A percentile compares a stretch with the other conserved stretches of the same genome.
Evolutionary conservation across 768 basidiomycete genomes (phyloP).

Genomic region (Suillus paluster): DNA sequence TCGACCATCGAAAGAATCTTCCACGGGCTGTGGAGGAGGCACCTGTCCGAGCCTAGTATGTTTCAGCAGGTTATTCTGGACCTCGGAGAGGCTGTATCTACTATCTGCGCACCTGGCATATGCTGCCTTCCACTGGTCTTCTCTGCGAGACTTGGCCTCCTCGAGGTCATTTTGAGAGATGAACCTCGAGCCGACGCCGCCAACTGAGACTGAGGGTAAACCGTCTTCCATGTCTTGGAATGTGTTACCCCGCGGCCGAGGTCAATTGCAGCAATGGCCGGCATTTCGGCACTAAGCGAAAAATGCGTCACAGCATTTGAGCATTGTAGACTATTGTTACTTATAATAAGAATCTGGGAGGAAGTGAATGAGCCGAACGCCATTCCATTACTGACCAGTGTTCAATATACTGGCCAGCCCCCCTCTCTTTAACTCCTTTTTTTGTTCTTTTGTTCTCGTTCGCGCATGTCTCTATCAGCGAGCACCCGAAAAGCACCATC

Average conservation of each 20-base stretch:
- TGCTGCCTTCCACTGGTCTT: conserved; percentile 90
- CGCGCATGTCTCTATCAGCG: conserved; percentile 21
- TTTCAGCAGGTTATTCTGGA: conserved; percentile 3
- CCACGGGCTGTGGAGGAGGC: conserved; percentile 74
- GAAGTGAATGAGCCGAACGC: too few relatives aligned
- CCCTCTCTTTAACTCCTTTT: too few relatives aligned
- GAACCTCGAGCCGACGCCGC: conserved; percentile 82
- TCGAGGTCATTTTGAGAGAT: conserved; percentile 82
- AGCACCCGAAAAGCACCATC: conserved; percentile 19
- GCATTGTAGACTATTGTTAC: neutral
- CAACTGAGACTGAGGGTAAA: conserved; percentile 73
- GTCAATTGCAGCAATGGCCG: neutral
- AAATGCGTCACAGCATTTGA: neutral
- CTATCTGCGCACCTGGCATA: conserved; percentile 76
- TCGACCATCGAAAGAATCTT: conserved; percentile 81
- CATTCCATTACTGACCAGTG: neutral
- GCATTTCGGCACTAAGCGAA: neutral
- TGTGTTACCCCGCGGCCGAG: neutral
- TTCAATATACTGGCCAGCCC: neutral
- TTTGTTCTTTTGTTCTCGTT: neutral
- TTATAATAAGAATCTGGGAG: neutral
- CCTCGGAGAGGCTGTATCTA: neutral
- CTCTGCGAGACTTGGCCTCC: conserved; percentile 66
- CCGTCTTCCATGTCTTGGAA: conserved; percentile 56
- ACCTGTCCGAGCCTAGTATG: conserved; percentile 75